Conservation (phyloP, 1,284 basidiomycete species). For the Melanopsichium pennsylvanicum region DNA sequence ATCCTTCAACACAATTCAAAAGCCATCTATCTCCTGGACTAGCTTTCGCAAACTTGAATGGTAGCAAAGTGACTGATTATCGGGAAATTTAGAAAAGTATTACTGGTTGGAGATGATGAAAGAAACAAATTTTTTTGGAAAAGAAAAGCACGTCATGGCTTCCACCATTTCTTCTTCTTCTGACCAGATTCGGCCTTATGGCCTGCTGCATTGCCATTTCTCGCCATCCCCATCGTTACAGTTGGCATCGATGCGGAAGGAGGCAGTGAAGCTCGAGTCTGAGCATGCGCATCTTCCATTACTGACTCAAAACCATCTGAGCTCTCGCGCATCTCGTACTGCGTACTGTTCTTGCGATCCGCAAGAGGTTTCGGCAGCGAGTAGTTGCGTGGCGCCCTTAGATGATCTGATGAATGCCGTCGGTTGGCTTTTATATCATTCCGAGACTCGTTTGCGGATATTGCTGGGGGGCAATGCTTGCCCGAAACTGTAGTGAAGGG, state of each 20-base stretch:
- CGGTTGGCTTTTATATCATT: neutral
- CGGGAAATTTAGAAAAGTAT: too few relatives aligned
- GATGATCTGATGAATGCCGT: constrained; percentile 13
- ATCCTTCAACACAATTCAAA: too few relatives aligned
- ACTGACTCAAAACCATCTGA: constrained; percentile 19
- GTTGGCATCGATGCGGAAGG: constrained; percentile 21
- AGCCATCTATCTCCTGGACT: too few relatives aligned
- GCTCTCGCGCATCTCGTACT: constrained; percentile 10
- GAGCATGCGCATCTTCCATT: constrained; percentile 27
- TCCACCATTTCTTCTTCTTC: constrained; percentile 42
- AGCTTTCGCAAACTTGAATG: too few relatives aligned
- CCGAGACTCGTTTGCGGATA: neutral
- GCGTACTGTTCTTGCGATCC: neutral
- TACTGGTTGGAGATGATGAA: too few relatives aligned
- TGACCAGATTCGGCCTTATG: neutral
- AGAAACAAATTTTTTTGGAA: too few relatives aligned
- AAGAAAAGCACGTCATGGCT: too few relatives aligned
- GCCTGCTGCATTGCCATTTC: neutral
- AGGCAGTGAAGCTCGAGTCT: constrained; percentile 21
- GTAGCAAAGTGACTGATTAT: too few relatives aligned
- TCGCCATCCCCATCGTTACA: neutral
- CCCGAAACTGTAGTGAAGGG: constrained; percentile 3
- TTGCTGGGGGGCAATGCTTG: neutral
- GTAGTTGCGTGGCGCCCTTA: constrained; percentile 17
- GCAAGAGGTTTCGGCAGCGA: constrained; percentile 16